Conservation (phyloP, 129 eudicot genomes). For the Smallanthus sonchifolius region DNA sequence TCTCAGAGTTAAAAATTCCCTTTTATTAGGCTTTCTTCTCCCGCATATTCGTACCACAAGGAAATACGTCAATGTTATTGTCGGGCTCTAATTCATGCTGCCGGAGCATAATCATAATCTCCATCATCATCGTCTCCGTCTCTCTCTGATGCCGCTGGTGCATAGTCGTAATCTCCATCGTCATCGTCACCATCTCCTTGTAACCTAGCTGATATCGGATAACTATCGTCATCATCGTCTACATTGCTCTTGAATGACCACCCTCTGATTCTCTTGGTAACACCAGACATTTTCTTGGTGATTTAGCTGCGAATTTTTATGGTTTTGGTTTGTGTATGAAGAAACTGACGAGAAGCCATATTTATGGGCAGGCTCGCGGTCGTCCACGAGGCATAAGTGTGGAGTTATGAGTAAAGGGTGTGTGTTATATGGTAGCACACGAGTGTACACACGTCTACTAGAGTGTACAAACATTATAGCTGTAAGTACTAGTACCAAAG, state of each 20-base stretch:
- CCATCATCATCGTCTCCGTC: conserved; percentile 20
- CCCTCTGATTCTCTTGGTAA: background rate
- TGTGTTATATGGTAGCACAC: conserved; percentile 13
- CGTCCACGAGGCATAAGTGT: conserved; percentile 25
- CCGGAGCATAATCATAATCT: conserved; percentile 9
- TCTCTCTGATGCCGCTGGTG: conserved; percentile 7
- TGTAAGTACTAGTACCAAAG: background rate
- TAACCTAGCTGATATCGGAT: too few species aligned
- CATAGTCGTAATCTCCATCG: too few species aligned
- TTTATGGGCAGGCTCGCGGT: conserved; percentile 16
- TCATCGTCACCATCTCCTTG: too few species aligned
- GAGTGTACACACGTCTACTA: background rate
- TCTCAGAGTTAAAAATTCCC: background rate
- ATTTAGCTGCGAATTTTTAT: background rate
- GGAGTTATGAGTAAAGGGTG: conserved; percentile 9
- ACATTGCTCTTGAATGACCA: conserved; percentile 18
- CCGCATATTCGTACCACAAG: background rate
- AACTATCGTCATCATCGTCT: too few species aligned
- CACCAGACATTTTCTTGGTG: conserved; percentile 9
- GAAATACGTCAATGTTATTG: background rate
- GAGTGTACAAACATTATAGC: background rate
- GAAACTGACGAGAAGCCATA: conserved; percentile 5
- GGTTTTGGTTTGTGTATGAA: conserved; percentile 4
- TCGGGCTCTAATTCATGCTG: background rate
- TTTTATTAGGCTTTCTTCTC: background rate